Conservation (phyloP, 2,329 filamentous ascomycete genomes). For the Exserohilum rostratum region DNA sequence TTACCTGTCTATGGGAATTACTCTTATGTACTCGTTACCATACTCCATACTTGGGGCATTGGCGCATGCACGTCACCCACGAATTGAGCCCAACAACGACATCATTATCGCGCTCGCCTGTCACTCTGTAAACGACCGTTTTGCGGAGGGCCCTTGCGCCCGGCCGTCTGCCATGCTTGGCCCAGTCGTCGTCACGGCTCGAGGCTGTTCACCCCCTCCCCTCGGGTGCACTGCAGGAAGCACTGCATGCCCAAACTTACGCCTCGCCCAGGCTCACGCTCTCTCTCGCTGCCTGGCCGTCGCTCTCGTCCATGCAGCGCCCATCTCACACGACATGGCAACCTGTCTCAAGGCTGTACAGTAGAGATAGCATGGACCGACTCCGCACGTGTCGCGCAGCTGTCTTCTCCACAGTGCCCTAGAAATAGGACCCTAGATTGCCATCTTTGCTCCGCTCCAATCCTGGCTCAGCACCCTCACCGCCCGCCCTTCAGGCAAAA, state of each 20-base stretch:
- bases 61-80: constrained; percentile 36
- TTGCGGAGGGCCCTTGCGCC: constrained; percentile 3
- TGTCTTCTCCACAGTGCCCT: constrained; percentile 16
- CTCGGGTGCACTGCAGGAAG: no score
- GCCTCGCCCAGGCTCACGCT: no score
- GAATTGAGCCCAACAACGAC: constrained; percentile 19
- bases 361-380: constrained; percentile 8
- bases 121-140: constrained; percentile 10
- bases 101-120: constrained; percentile 22
- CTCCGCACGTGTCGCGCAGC: constrained; percentile 24
- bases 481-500: constrained; percentile 34
- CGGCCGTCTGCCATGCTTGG: not conserved
- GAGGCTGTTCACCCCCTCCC: no score
- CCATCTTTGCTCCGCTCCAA: constrained; percentile 34
- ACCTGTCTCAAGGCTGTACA: not conserved
- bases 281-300: no score
- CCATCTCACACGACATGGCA: not conserved
- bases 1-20: constrained; percentile 29
- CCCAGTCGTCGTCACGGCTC: no score
- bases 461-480: constrained; percentile 21
- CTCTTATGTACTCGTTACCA: constrained; percentile 46
- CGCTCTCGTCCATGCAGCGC: no score
- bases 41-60: constrained; percentile 21
- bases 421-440: constrained; percentile 13
- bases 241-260: no score